Evolutionary conservation across 352 stramenopile species (phyloP).

Genomic region (Pythium guiyangense): DNA sequence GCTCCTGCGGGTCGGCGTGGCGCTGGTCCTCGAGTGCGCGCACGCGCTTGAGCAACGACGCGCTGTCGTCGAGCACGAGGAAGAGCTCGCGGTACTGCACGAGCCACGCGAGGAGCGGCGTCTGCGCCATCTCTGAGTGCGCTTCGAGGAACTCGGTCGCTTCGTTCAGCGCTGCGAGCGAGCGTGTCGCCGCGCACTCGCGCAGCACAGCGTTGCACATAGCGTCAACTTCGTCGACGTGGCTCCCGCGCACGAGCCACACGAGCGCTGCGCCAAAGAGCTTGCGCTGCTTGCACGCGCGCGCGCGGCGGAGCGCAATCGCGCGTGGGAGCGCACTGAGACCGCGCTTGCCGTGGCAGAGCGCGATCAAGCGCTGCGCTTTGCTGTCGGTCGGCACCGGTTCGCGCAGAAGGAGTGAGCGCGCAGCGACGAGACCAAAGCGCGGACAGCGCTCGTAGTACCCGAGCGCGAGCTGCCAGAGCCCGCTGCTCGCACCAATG

Average conservation of each 20-base stretch:
- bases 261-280: constrained; percentile 45
- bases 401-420: constrained; percentile 39
- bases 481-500: constrained; percentile 41
- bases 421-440: constrained; percentile 38
- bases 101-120: constrained; percentile 55
- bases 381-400: constrained; percentile 52
- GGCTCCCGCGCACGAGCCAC: constrained; percentile 58
- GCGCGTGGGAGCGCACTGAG: constrained; percentile 25
- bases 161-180: constrained; percentile 49
- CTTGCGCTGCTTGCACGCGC: constrained; percentile 32
- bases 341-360: constrained; percentile 46
- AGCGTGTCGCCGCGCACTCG: constrained; percentile 32
- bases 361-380: constrained; percentile 44
- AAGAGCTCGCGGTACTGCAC: constrained; percentile 66
- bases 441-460: constrained; percentile 66
- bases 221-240: constrained; percentile 50
- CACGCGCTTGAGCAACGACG: constrained; percentile 30
- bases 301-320: constrained; percentile 37
- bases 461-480: constrained; percentile 62
- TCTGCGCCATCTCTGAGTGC: constrained; percentile 34
- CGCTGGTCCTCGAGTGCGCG: constrained; percentile 17
- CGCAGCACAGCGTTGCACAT: constrained; percentile 52
- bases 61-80: constrained; percentile 61
- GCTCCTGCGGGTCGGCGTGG: not conserved
- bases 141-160: constrained; percentile 65